Base-by-base conservation (phyloP, 176 grass and related monocot species). In the Zea luxurians region DNA sequence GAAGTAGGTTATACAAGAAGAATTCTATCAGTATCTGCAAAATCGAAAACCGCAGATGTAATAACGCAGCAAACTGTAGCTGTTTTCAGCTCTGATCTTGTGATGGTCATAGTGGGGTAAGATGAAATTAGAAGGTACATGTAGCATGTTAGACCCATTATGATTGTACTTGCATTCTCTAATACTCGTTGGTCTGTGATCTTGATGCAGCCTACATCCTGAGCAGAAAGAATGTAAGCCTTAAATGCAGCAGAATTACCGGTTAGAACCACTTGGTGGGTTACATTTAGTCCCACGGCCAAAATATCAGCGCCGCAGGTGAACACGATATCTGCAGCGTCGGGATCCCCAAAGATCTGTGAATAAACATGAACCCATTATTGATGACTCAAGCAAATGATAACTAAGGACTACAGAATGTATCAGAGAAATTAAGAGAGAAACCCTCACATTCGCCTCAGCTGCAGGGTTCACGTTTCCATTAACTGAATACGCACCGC, bases 401-500 rank as follows among this genome's bases (percentile, higher is more conserved):
- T 27, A 53, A 43, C 46, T 44, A 37, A 82, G 17, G 55, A 58
- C 17, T n/a, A 18, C 16, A 52, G 68, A 34, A 40, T 48, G 18
- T 46, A 67, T 74, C 5, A 49, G 34, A 79, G n/a, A 70, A 62
- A 71, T 37, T 10, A 37, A 73, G 66, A 54, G 44, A 84, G 43
- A 38, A 53, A 53, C 15, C 27, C 87, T 77, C 86, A 93, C 91
- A 81, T 96, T 96, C 68, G 93, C 93, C 84, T 98, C 95, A 37
- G 91, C 71, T 50, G 91, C 95, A 60, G 91, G 95, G 83, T 98
- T 98, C 36, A 94, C 95, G 89, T 98, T 98, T n/a, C 95, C 91
- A 75, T 92, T 94, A 50, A 98, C 89, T 52, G 82, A 98, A 86
- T 94, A 94, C 1, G 95, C 91, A 45, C 95, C 95, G 74, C 95